Evolutionary conservation across 2,329 filamentous ascomycete species (phyloP), one percentile per base, ranked within the genome.

Genomic region (Phaeosphaeriaceae sp.): DNA sequence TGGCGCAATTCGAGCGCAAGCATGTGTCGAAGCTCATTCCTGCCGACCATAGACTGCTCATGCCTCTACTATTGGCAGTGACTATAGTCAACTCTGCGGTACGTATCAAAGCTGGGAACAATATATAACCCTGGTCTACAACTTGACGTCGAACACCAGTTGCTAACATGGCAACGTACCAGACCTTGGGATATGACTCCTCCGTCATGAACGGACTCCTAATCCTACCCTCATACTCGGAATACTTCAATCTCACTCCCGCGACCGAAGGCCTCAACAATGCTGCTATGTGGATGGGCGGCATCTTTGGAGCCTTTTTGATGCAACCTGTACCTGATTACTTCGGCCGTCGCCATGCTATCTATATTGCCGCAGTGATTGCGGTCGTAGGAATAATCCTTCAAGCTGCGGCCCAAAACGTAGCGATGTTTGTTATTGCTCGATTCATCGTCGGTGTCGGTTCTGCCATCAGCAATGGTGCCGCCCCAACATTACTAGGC

Each of bases 191-290:
- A 65, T 33, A 76, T 74, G 48, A 79, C 82, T 79, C 80, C 1
- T 84, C 82, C 2, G 83, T 86, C 75, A 76, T 86, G 72, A 86
- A 86, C 58, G 84, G 83, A 0, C 77, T 88, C 22, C 84, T 86
- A 57, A 86, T 88, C 57, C 69, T 88, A 17, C 84, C 84, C 0
- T 81, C 80, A 0, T 88, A 87, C 67, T 81, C 78, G 0, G 78
- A 85, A 40, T 87, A 87, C 68, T 87, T 88, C 73, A 63, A 79
- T 3, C 79, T 87, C 7, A 86, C 74, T n/a, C 69, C 81, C 0
- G 80, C 82, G 0, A 85, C 84, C 0, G 83, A 79, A 0, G 84
- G 82, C 3, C 77, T 88, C 17, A 86, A 86, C 62, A 87, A 84
- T 4, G 81, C 84, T 0, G 82, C 83, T 1, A 79, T 83, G n/a